Conservation (phyloP, 306 rosid species). For the Potentilla sterilis region DNA sequence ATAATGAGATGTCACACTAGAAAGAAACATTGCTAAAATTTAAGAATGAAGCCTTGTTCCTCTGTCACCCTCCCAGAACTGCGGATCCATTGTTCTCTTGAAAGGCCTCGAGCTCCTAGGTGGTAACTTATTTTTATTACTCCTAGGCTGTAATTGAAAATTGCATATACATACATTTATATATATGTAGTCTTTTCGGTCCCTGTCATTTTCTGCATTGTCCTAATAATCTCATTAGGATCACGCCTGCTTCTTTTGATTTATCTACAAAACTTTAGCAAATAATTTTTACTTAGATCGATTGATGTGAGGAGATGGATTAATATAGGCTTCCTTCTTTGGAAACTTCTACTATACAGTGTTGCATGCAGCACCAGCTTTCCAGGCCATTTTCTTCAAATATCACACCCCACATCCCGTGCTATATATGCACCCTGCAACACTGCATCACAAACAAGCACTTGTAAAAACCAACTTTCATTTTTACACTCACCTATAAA, state of each 20-base stretch:
- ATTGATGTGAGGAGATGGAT: too few relatives aligned
- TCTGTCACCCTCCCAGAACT: background rate
- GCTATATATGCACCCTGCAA: too few relatives aligned
- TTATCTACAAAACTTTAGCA: background rate
- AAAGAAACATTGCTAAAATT: background rate
- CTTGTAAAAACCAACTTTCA: too few relatives aligned
- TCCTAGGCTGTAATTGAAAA: background rate
- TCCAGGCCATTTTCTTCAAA: too few relatives aligned
- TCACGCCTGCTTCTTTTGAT: background rate
- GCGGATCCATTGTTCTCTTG: constrained; percentile 12
- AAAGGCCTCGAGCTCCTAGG: background rate
- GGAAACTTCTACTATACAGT: too few relatives aligned
- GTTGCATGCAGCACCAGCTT: too few relatives aligned
- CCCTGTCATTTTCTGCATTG: constrained; percentile 22
- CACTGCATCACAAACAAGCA: too few relatives aligned
- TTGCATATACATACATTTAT: background rate
- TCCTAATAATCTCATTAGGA: background rate
- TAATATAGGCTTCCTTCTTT: too few relatives aligned
- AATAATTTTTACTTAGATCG: too few relatives aligned
- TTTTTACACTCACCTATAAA: too few relatives aligned
- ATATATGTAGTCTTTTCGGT: background rate
- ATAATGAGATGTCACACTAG: constrained; percentile 16
- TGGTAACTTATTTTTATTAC: background rate
- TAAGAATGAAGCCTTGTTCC: background rate
- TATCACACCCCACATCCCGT: too few relatives aligned